Evolutionary conservation across 805 yeast genomes (phyloP), one percentile per base, ranked within the genome.

Genomic region (Ogataea trehalophila): DNA sequence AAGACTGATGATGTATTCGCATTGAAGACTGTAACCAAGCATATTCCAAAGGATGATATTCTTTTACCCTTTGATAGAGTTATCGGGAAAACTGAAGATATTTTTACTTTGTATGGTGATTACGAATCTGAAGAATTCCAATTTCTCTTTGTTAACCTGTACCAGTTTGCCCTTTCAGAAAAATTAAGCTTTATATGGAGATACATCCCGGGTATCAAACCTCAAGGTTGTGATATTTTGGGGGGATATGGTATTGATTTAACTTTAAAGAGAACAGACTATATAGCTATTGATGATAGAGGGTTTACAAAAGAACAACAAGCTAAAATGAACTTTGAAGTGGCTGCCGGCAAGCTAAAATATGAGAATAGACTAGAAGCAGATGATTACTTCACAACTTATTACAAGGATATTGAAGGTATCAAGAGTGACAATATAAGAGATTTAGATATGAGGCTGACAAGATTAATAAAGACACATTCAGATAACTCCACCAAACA

Each of bases 1-100:
- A 77, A 83, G 9, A 69, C 83, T 3, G 87, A 80, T 46, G 95
- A 85, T 48, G 75, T 89, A 1, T 94, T 79, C 63, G 95, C 97
- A 3, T 71, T 94, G 47, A 83, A 85, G 61, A 77, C 88, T 0
- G 70, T 70, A 23, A 67, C 69, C n/a, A 56, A 61, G 6, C 48
- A n/a, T 26, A 43, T 33, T 6, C 15, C 23, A 5, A 23, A 16
- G 14, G 39, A 14, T 42, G 58, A 64, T 1, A 39, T 54, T 6
- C 29, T 67, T 15, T 40, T 67, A 4, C 71, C 79, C 0, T 75
- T 77, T 50, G 97, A 92, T 58, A 72, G 89, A 47, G 68, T 85
- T 0, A 71, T 87, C 42, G 95, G 95, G 0, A 41, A 52, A 3
- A 60, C 59, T 4, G 46, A 45, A 0, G 53, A 56, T 22, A 17